These are phyloP conservation scores for Suillus variegatus DNA, from an alignment of 768 basidiomycete species.

Conservation along the genomic window DNA sequence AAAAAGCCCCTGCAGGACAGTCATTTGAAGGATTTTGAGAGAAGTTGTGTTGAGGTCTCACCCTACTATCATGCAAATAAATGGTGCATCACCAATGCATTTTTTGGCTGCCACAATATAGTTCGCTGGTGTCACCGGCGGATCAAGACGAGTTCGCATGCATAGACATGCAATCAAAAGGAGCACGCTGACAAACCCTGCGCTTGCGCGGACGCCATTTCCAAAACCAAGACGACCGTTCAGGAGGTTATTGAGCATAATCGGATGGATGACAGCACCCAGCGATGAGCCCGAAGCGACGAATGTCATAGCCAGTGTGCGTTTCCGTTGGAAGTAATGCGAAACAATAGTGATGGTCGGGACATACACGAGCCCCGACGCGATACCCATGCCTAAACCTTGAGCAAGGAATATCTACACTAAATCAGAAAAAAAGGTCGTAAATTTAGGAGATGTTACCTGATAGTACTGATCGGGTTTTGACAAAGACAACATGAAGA, in stretches of 20 bases:
- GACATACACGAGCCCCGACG: constrained; percentile 43
- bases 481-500: constrained; percentile 47
- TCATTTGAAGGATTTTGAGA: neutral
- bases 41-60: neutral
- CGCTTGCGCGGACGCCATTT: constrained; percentile 43
- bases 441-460: constrained; percentile 17
- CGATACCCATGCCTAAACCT: constrained; percentile 41
- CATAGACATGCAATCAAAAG: constrained; percentile 28
- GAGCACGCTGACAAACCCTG: constrained; percentile 38
- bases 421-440: neutral
- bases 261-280: constrained; percentile 18
- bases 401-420: constrained; percentile 19
- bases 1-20: constrained; percentile 1
- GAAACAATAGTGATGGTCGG: constrained; percentile 42
- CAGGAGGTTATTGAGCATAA: constrained; percentile 26
- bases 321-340: constrained; percentile 40
- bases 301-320: constrained; percentile 41
- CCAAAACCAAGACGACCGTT: constrained; percentile 30
- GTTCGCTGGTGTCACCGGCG: constrained; percentile 15
- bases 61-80: constrained; percentile 5
- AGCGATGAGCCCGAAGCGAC: constrained; percentile 37
- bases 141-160: constrained; percentile 39
- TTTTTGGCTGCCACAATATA: constrained; percentile 7
- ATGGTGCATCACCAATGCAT: constrained; percentile 6
- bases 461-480: constrained; percentile 41